A percentile compares a stretch with the other conserved stretches of the same genome.
These are phyloP conservation scores for Spergularia bocconei DNA, from an alignment of 148 eudicot species.

Conservation along the genomic window DNA sequence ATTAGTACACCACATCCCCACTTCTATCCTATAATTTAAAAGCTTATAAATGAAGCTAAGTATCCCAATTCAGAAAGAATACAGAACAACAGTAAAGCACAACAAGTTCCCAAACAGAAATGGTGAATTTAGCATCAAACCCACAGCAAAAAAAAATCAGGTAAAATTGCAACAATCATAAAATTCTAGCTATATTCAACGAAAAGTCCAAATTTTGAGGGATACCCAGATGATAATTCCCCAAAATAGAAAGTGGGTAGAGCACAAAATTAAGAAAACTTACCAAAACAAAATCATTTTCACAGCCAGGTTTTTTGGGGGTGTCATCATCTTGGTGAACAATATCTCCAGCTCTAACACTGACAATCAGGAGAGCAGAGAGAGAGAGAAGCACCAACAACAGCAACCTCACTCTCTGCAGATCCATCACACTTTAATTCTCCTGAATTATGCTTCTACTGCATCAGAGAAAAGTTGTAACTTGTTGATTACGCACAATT, in stretches of 20 bases:
- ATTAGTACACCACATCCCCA: too few species aligned
- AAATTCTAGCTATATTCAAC: not conserved
- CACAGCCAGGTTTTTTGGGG: slow-evolving; percentile 88
- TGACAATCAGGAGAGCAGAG: slow-evolving; percentile 19
- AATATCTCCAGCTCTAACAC: slow-evolving; percentile 68
- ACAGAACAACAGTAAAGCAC: too few species aligned
- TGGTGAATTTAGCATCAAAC: too few species aligned
- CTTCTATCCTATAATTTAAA: slow-evolving; percentile 5
- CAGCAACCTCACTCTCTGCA: slow-evolving; percentile 12
- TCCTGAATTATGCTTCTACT: not conserved
- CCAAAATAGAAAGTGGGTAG: slow-evolving; percentile 29
- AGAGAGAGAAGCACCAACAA: slow-evolving; percentile 27
- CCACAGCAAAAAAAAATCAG: too few species aligned
- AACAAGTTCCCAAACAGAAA: not conserved
- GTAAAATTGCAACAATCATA: not conserved
- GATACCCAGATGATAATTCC: slow-evolving; percentile 29
- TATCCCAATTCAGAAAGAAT: not conserved
- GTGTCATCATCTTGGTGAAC: slow-evolving; percentile 67
- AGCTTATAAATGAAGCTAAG: not conserved
- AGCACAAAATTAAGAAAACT: slow-evolving; percentile 3
- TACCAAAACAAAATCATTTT: slow-evolving; percentile 80
- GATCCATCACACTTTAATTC: slow-evolving; percentile 34
- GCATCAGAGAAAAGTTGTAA: slow-evolving; percentile 14
- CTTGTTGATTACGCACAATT: slow-evolving; percentile 10
- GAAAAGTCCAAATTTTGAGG: slow-evolving; percentile 12